Evolutionary conservation across 2,329 filamentous ascomycete species (phyloP), one percentile per base, ranked within the genome.

Genomic region (Capronia americana): DNA sequence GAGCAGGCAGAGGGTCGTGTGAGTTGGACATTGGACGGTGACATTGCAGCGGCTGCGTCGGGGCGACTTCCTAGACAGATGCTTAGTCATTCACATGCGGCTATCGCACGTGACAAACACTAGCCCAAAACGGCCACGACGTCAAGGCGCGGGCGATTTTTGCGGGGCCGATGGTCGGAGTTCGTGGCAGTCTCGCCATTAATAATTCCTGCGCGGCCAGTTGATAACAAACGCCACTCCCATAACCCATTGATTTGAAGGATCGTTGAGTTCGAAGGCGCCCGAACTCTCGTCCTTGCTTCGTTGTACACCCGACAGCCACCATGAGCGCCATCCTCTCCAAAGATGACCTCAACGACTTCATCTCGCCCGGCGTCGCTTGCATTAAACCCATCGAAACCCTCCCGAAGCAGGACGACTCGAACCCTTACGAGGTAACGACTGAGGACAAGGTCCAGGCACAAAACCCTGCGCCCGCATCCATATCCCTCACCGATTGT

Each of bases 321-420:
- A 61, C 63, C 65, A 99, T 99, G 95, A 97, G 93, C 77, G 95
- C 95, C 69, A 99, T 99, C 75, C 90, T 99, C 74, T 98, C 93
- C 64, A 90, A 91, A 75, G 94, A 99, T 83, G 93, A 97, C 78
- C 85, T 99, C 68, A 99, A 99, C 84, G 95, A 99, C 84, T 99
- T 99, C 82, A 99, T 99, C 77, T 95, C 92, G 64, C 95, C 95
- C 14, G 93, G 94, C 69, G 93, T 99, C 75, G 95, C 95, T 69
- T 99, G 95, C 81, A 98, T 99, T 79, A 98, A 99, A 76, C 95
- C 95, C 30, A 86, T 99, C 77, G 95, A 99, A 79, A 96, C 92
- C 1, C 87, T 99, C 14, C 94, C 95, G 1, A 79, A 85, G 57
- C 80, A 86, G 38, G 80, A 86, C 44, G 79, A 86, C 26, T 77